A percentile compares a stretch with the other conserved stretches of the same genome.
Evolutionary conservation across 306 rosid species (phyloP).

Genomic region (Begonia masoniana): DNA sequence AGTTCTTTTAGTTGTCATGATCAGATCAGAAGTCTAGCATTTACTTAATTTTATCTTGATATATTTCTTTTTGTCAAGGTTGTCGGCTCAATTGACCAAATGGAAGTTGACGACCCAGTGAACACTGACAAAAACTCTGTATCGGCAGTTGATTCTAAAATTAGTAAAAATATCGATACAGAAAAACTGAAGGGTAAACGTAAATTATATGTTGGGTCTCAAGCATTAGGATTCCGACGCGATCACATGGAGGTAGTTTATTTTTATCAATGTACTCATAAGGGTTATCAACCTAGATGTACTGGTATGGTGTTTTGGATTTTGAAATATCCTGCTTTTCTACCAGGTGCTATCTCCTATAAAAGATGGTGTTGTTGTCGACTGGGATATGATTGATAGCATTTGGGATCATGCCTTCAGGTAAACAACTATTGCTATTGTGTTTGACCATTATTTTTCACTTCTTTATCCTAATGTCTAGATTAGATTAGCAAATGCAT

Average conservation of each 20-base stretch:
- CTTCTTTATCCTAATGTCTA: too few relatives aligned
- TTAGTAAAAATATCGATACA: conserved; percentile 39
- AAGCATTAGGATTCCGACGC: conserved; percentile 82
- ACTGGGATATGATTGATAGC: conserved; percentile 94
- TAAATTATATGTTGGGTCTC: conserved; percentile 79
- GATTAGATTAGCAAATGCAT: too few relatives aligned
- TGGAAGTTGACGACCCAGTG: conserved; percentile 78
- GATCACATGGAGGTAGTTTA: conserved; percentile 80
- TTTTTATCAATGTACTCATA: neutral
- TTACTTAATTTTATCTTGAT: conserved; percentile 3
- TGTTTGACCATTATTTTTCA: too few relatives aligned
- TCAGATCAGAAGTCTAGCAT: neutral
- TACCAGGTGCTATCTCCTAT: conserved; percentile 67
- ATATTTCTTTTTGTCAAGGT: conserved; percentile 36
- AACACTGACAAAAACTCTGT: conserved; percentile 52
- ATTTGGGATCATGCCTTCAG: conserved; percentile 99
- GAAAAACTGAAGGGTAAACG: conserved; percentile 76
- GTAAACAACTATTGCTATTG: conserved; percentile 13
- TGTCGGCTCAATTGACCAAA: conserved; percentile 83
- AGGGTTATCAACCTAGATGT: neutral
- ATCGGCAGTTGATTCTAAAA: conserved; percentile 47
- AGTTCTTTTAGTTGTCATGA: neutral
- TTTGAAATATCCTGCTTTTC: conserved; percentile 8
- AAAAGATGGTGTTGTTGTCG: conserved; percentile 85
- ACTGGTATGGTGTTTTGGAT: too few relatives aligned